These are phyloP conservation scores for Fusarium robinianum DNA, from an alignment of 2,329 filamentous ascomycete genomes.

Conservation along the genomic window DNA sequence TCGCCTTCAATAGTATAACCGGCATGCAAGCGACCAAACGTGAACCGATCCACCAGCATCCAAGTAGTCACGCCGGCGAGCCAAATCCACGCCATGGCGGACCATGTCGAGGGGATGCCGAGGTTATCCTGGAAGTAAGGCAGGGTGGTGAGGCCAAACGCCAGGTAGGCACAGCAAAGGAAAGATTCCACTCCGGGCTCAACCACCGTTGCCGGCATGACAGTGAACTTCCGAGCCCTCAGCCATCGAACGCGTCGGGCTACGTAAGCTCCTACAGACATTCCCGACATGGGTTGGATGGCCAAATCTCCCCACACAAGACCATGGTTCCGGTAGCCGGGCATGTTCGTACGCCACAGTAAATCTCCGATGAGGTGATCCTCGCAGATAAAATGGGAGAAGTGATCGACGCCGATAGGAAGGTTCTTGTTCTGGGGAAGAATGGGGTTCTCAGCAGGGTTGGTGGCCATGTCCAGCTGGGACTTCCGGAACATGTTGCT, in stretches of 20 bases:
- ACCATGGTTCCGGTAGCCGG: conserved; percentile 75
- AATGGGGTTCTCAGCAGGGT: conserved; percentile 51
- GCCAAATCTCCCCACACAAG: conserved; percentile 84
- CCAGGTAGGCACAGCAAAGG: conserved; percentile 78
- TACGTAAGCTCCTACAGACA: conserved; percentile 77
- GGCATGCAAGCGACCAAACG: conserved; percentile 76
- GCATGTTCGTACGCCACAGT: conserved; percentile 74
- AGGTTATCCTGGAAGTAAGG: conserved; percentile 61
- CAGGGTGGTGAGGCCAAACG: conserved; percentile 77
- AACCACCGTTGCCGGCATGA: conserved; percentile 83
- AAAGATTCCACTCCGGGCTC: conserved; percentile 92
- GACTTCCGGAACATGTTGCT: conserved; percentile 98
- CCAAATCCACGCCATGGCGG: conserved; percentile 69
- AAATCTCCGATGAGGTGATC: conserved; percentile 94
- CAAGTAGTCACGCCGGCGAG: conserved; percentile 66
- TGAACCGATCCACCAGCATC: conserved; percentile 74
- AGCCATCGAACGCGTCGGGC: conserved; percentile 87
- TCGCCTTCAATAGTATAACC: conserved; percentile 72
- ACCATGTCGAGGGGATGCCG: conserved; percentile 68
- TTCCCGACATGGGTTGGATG: conserved; percentile 84
- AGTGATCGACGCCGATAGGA: conserved; percentile 80
- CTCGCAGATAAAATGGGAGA: conserved; percentile 96
- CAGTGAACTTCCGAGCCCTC: conserved; percentile 91
- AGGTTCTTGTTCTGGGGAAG: conserved; percentile 48
- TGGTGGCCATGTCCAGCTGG: conserved; percentile 77